Base-by-base conservation (phyloP, 352 stramenopile species). In the Phytophthora syringae region DNA sequence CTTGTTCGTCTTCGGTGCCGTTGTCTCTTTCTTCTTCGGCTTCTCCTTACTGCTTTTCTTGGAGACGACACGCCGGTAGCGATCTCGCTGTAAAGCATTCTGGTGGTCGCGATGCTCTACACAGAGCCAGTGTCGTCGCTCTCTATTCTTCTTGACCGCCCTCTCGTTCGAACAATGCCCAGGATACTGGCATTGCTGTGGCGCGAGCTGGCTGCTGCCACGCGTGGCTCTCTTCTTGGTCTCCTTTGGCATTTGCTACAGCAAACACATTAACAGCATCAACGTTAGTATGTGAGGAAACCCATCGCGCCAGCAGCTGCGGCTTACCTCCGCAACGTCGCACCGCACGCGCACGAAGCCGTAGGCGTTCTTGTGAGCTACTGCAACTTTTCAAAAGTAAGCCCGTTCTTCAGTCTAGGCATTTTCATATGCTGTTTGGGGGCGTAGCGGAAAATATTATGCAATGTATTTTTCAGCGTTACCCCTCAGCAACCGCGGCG, bases 341-440 rank as follows among this genome's bases (percentile, higher is more conserved):
- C 16, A 44, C 15, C 18, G 37, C 12, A 44, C 21, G 15, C 15
- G 15, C 12, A n/a, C 16, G 16, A 44, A 44, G 37, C 37, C 37
- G 37, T 44, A 7, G 16, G 16, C n/a, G n/a, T n/a, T n/a, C n/a
- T n/a, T n/a, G n/a, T n/a, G n/a, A n/a, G 37, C 16, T 44, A 12
- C 37, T 24, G 37, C 37, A 44, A 11, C 37, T 44, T 44, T 44
- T 44, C 37, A 44, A 44, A 44, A 44, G 37, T 44, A n/a, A 37
- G 24, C 21, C 15, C 16, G n/a, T n/a, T 16, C 24, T 44, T 10
- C 21, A 20, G 15, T 16, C n/a, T 44, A 44, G 5, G 37, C 37
- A 44, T 44, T 22, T 21, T 21, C 12, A 44, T 44, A 44, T 44
- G 37, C 37, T 44, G 12, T 44, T 44, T 22, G 37, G 37, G 15